A percentile compares a stretch with the other conserved stretches of the same genome.
These are phyloP conservation scores for Hypoxylon rickii DNA, from an alignment of 495 filamentous ascomycete species.

Conservation along the genomic window DNA sequence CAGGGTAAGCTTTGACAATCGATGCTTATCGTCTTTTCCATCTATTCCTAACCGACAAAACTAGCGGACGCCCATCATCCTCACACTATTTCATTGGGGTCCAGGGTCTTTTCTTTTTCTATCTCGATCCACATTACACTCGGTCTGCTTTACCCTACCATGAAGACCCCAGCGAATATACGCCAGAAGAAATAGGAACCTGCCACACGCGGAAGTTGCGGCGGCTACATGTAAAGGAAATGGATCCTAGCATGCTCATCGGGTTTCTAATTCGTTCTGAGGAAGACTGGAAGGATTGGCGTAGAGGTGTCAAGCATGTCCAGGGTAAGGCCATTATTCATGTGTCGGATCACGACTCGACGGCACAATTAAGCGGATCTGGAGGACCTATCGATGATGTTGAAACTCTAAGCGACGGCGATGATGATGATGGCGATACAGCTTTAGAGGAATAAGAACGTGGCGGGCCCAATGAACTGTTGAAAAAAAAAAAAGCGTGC, in stretches of 20 bases:
- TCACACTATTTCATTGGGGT: constrained; percentile 97
- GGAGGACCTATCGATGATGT: constrained; percentile 86
- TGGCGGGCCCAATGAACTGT: constrained; percentile 37
- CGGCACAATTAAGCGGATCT: constrained; percentile 58
- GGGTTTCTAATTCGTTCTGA: constrained; percentile 88
- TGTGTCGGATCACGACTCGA: constrained; percentile 69
- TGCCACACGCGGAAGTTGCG: constrained; percentile 88
- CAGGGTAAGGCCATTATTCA: constrained; percentile 85
- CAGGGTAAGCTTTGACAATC: constrained; percentile 75
- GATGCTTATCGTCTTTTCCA: too few relatives aligned
- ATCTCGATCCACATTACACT: constrained; percentile 89
- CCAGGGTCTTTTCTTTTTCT: constrained; percentile 89
- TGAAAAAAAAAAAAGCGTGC: too few relatives aligned
- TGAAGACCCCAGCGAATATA: constrained; percentile 57
- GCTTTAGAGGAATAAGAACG: constrained; percentile 38
- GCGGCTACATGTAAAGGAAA: constrained; percentile 81
- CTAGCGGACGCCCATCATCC: constrained; percentile 86
- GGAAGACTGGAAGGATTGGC: constrained; percentile 85
- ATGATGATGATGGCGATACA: constrained; percentile 57
- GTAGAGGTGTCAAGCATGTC: constrained; percentile 65
- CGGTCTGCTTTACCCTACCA: constrained; percentile 67
- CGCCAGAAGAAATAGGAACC: constrained; percentile 71
- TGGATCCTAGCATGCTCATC: constrained; percentile 99
- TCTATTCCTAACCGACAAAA: constrained; percentile 11
- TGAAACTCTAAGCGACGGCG: constrained; percentile 65